Base-by-base conservation (phyloP, 306 rosid genomes). In the Dalbergia cultrata region DNA sequence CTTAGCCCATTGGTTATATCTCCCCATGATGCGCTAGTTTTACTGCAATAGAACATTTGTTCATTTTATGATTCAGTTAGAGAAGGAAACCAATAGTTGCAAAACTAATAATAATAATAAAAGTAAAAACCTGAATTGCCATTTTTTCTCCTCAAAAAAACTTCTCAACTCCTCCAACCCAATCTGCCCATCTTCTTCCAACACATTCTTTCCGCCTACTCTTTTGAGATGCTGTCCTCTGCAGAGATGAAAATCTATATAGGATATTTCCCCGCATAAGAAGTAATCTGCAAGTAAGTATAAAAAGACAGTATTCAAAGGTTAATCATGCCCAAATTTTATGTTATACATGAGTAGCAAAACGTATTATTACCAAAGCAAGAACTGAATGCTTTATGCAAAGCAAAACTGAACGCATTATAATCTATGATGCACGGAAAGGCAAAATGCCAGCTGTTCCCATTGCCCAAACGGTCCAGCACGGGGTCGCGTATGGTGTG, bases 181-280 rank as follows among this genome's bases (percentile, higher is more conserved):
- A 92, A 62, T 90, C 97, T 62, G 97, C 82, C 99, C 97, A 96
- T 89, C 78, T 93, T 89, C 87, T 93, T 58, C 99, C 99, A 76
- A 93, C 97, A 86, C 90, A 96, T 85, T 96, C 99, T 85, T 92
- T 96, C 81, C 89, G 86, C 71, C 82, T 92, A 76, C 91, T 86
- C 82, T 90, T 85, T 80, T 83, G 90, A 79, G 97, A 87, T 21
- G 98, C 99, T 33, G 99, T 93, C 57, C 90, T 94, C 88, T 96
- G 99, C 43, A 93, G 91, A 74, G 99, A 93, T 31, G 97, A 97
- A 86, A 96, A 96, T 76, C 87, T 91, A 81, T 96, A 96, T 72
- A 96, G 87, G 81, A 96, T 93, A 89, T 93, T 96, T 82, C 99
- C 99, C 98, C 93, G 92, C 88, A 88, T 64, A 82, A 87, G 66